These are phyloP conservation scores for Macrophomina phaseolina DNA, from an alignment of 2,329 filamentous ascomycete species.

Conservation along the genomic window DNA sequence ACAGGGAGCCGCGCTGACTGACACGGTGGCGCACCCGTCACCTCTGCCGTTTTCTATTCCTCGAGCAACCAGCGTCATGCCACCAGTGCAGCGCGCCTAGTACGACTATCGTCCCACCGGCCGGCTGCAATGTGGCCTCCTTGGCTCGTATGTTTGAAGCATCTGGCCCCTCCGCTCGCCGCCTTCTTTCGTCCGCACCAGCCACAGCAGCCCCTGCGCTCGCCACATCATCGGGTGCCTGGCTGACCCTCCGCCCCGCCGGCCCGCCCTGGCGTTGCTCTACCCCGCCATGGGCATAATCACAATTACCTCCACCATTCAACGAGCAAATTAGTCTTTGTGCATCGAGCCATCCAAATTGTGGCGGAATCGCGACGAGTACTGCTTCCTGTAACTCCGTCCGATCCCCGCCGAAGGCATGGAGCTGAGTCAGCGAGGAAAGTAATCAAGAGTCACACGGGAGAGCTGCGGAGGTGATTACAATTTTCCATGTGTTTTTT, in stretches of 20 bases:
- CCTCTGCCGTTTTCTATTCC: not conserved
- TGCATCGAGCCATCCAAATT: no score
- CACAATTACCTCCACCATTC: no score
- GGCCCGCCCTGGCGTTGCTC: not conserved
- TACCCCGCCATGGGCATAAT: no score
- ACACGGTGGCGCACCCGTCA: constrained; percentile 25
- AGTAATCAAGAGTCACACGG: no score
- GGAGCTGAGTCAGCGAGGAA: no score
- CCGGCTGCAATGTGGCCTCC: constrained; percentile 19
- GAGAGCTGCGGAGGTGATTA: no score
- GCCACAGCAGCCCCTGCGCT: not conserved
- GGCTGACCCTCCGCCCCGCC: not conserved
- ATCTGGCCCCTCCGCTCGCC: not conserved
- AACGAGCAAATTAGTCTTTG: no score
- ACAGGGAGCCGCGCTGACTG: constrained; percentile 11
- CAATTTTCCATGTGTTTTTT: no score
- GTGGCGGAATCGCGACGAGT: no score
- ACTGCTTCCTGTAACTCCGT: no score
- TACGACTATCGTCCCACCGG: constrained; percentile 8
- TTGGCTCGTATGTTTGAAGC: constrained; percentile 25
- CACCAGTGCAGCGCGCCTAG: constrained; percentile 1
- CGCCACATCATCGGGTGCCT: not conserved
- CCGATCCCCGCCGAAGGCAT: no score
- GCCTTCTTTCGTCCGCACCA: not conserved
- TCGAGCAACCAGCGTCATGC: constrained; percentile 17